Evolutionary conservation across 192 early-diverging fungal genomes (phyloP).

Genomic region (Chytriomyces sp.): DNA sequence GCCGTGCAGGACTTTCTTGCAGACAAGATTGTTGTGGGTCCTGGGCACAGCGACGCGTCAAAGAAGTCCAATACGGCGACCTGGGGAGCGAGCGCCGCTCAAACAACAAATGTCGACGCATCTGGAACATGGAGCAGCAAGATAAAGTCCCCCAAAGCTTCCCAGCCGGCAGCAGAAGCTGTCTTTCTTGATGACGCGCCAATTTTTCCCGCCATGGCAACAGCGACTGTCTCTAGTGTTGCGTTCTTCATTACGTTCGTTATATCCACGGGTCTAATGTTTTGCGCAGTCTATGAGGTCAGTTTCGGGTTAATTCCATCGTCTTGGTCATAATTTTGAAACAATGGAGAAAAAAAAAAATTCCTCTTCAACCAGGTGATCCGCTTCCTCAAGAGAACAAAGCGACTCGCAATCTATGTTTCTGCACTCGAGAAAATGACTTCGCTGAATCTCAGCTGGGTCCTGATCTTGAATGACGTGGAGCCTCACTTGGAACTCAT

Average conservation of each 20-base stretch:
- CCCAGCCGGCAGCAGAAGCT: not conserved
- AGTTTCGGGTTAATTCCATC: not conserved
- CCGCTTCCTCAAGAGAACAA: not conserved
- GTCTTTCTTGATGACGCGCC: not conserved
- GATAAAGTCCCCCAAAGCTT: not conserved
- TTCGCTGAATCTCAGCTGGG: conserved; percentile 19
- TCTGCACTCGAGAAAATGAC: conserved; percentile 9
- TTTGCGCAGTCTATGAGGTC: not conserved
- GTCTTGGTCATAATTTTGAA: too few relatives aligned
- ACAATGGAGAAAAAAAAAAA: too few relatives aligned
- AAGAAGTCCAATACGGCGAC: not conserved
- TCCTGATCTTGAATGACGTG: conserved; percentile 15
- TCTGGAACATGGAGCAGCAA: not conserved
- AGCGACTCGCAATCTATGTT: not conserved
- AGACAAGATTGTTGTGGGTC: not conserved
- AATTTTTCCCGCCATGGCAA: not conserved
- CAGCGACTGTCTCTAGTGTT: not conserved
- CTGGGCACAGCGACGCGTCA: not conserved
- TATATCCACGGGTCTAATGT: not conserved
- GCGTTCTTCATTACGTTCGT: not conserved
- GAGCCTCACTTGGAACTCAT: conserved; percentile 6
- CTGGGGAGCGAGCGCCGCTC: not conserved
- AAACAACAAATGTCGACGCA: not conserved
- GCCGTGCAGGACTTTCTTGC: not conserved
- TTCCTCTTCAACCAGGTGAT: not conserved